phyloP scores from a whole-genome alignment of 176 grass and related monocot species.

The Luzula sylvatica region DNA sequence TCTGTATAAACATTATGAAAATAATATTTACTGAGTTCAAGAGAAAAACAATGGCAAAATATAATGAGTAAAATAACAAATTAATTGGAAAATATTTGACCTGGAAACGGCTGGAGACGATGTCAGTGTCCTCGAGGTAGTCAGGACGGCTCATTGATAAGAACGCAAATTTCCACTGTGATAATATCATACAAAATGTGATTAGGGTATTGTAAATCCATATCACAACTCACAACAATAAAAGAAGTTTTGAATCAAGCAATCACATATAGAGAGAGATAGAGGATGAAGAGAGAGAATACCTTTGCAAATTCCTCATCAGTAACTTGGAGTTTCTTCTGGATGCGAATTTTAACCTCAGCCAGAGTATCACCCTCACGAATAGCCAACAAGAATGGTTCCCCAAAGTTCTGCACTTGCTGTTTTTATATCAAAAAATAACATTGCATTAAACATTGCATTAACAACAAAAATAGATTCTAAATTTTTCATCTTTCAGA shows the following conservation, averaged over 20 bases:
- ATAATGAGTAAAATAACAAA: constrained; percentile 7
- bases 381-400: constrained; percentile 73
- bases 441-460: background rate
- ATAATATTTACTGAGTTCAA: constrained; percentile 4
- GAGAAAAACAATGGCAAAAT: constrained; percentile 17
- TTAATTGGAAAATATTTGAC: constrained; percentile 33
- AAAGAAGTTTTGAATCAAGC: no score
- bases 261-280: background rate
- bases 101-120: constrained; percentile 66
- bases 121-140: constrained; percentile 72
- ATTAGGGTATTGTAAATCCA: no score
- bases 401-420: constrained; percentile 91
- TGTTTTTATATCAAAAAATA: constrained; percentile 1
- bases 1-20: constrained; percentile 36
- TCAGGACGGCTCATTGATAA: constrained; percentile 79
- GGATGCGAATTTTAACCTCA: constrained; percentile 60
- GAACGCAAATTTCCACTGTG: constrained; percentile 96
- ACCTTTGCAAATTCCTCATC: constrained; percentile 95
- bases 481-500: background rate
- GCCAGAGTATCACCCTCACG: constrained; percentile 82
- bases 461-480: background rate
- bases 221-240: no score
- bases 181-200: background rate
- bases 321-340: constrained; percentile 59
- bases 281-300: constrained; percentile 9